Conservation (phyloP, 2,329 filamentous ascomycete genomes). For the Fusarium haematococcum region DNA sequence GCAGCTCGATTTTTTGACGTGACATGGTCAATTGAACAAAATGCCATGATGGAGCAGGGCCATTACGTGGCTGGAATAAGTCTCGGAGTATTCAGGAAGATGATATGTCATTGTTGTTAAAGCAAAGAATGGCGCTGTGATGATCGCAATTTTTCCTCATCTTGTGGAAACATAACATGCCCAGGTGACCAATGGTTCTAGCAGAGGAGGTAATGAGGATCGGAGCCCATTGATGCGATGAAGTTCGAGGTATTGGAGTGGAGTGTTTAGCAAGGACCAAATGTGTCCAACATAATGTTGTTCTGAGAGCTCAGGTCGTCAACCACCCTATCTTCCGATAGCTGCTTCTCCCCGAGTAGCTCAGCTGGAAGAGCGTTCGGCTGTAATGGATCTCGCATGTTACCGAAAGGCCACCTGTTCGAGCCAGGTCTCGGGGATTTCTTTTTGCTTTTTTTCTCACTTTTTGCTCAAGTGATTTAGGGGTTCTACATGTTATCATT, state of each 20-base stretch:
- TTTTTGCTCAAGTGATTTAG: not conserved
- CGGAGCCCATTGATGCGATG: not conserved
- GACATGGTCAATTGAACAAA: not conserved
- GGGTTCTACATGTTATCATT: not conserved
- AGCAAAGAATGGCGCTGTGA: not conserved
- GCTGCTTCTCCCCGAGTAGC: constrained; percentile 32
- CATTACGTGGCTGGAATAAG: not conserved
- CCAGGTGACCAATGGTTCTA: not conserved
- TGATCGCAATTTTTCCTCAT: not conserved
- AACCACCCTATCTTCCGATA: not conserved
- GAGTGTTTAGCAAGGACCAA: not conserved
- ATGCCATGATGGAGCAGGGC: not conserved
- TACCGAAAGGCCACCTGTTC: constrained; percentile 40
- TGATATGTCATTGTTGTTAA: not conserved
- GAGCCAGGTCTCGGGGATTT: constrained; percentile 37
- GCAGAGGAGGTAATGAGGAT: not conserved
- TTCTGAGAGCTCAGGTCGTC: not conserved
- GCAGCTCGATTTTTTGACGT: not conserved
- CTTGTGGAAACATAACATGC: not conserved
- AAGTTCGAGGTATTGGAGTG: not conserved
- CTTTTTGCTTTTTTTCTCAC: constrained; percentile 1
- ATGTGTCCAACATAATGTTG: not conserved
- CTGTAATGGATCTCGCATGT: constrained; percentile 26
- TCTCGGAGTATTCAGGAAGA: not conserved
- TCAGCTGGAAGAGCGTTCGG: constrained; percentile 40